Conservation (phyloP, 1,284 basidiomycete genomes). For the Sanghuangporus sanghuang region DNA sequence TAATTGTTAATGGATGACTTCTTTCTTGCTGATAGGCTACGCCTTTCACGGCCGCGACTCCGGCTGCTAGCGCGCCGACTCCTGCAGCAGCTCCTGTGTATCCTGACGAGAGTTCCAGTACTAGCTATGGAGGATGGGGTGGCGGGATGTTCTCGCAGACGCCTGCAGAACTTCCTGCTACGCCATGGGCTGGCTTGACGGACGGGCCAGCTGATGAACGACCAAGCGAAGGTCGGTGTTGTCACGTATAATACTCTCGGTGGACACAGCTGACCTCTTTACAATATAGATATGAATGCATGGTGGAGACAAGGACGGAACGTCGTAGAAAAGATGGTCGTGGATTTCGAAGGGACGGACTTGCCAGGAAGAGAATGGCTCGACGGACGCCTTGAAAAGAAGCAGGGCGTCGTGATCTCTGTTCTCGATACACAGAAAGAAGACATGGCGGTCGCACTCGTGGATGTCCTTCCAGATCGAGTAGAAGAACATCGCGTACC, state of each 20-base stretch:
- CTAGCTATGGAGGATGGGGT: background rate
- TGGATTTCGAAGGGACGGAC: slow-evolving; percentile 5
- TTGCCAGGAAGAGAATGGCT: slow-evolving; percentile 12
- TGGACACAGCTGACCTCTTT: background rate
- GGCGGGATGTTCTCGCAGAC: background rate
- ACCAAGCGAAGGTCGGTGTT: background rate
- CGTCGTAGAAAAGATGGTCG: background rate
- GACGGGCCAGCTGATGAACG: background rate
- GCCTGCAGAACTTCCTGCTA: background rate
- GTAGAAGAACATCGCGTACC: slow-evolving; percentile 4
- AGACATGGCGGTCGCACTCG: slow-evolving; percentile 7
- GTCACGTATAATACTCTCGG: background rate
- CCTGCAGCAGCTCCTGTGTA: slow-evolving; percentile 4
- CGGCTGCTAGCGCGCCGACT: slow-evolving; percentile 13
- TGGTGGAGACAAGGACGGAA: slow-evolving; percentile 7
- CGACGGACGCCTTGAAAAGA: slow-evolving; percentile 8
- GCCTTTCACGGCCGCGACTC: slow-evolving; percentile 11
- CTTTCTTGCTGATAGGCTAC: slow-evolving; percentile 7
- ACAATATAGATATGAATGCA: background rate
- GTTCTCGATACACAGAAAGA: slow-evolving; percentile 5
- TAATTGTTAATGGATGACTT: background rate
- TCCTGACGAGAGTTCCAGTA: background rate
- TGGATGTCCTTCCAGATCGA: slow-evolving; percentile 8
- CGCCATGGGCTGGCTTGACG: background rate
- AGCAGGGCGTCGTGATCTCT: background rate